These are phyloP conservation scores for Phaeodactylum tricornutum DNA, from an alignment of 108 stramenopile genomes.

Conservation along the genomic window DNA sequence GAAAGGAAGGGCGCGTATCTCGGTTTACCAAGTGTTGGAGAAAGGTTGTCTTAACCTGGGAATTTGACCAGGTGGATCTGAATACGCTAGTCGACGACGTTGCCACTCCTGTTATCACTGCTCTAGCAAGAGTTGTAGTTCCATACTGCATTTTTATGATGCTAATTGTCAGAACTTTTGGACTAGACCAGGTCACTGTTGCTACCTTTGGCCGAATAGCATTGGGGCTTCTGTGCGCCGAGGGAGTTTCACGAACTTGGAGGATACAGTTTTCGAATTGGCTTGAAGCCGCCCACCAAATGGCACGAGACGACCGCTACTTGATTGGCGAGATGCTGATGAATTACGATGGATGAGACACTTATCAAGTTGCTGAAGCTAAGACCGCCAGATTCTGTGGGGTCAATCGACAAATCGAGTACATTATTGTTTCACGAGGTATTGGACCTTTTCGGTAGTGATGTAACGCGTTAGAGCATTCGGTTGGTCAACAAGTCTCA, in stretches of 20 bases:
- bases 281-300: slow-evolving; percentile 68
- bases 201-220: too few relatives aligned
- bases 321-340: slow-evolving; percentile 65
- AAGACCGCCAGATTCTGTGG: too few relatives aligned
- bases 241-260: slow-evolving; percentile 13
- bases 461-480: too few relatives aligned
- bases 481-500: too few relatives aligned
- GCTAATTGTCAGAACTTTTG: too few relatives aligned
- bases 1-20: slow-evolving; percentile 44
- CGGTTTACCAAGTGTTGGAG: slow-evolving; percentile 34
- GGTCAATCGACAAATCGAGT: too few relatives aligned
- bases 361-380: too few relatives aligned
- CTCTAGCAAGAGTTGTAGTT: too few relatives aligned
- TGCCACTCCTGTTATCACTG: slow-evolving; percentile 35
- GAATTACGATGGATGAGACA: slow-evolving; percentile 31
- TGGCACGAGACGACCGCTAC: slow-evolving; percentile 79
- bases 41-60: slow-evolving; percentile 32
- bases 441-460: too few relatives aligned
- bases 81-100: slow-evolving; percentile 42
- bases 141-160: too few relatives aligned
- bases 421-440: too few relatives aligned
- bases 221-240: background rate
- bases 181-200: too few relatives aligned
- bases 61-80: slow-evolving; percentile 69
- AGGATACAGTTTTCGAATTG: slow-evolving; percentile 24